These are phyloP conservation scores for Colletotrichum agaves DNA, from an alignment of 2,329 filamentous ascomycete species.

Conservation along the genomic window DNA sequence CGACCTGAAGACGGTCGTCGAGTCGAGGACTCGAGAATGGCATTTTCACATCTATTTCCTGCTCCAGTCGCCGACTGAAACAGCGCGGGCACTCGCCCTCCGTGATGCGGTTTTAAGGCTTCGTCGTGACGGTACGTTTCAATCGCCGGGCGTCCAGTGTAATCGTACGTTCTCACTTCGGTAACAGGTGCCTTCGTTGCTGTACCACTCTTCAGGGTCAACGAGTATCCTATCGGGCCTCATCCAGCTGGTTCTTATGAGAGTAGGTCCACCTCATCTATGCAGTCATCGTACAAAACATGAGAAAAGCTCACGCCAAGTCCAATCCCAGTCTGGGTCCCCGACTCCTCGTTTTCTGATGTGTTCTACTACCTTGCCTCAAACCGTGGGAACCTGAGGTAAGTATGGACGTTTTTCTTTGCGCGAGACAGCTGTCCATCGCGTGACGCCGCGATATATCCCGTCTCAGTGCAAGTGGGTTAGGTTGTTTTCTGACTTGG, in stretches of 20 bases:
- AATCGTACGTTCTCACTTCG: background rate
- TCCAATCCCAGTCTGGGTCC: constrained; percentile 44
- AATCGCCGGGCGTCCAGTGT: fast-evolving
- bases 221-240: constrained; percentile 47
- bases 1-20: constrained; percentile 45
- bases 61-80: constrained; percentile 46
- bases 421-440: too few relatives aligned
- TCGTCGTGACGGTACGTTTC: constrained; percentile 45
- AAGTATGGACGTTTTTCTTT: background rate
- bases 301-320: background rate
- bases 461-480: too few relatives aligned
- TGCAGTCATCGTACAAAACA: too few relatives aligned
- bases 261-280: constrained; percentile 40
- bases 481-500: background rate
- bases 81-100: constrained; percentile 46
- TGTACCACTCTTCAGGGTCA: constrained; percentile 46
- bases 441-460: too few relatives aligned
- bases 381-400: constrained; percentile 46
- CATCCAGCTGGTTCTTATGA: constrained; percentile 49
- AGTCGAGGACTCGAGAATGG: constrained; percentile 45
- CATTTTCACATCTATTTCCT: constrained; percentile 51
- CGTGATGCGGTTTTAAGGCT: constrained; percentile 47
- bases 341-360: constrained; percentile 48
- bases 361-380: constrained; percentile 48
- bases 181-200: constrained; percentile 47